Percentiles rank a stretch among this genome's conserved stretches.
Conservation (phyloP, 1,139 yeast genomes). For the Geotrichum carabidarum region DNA sequence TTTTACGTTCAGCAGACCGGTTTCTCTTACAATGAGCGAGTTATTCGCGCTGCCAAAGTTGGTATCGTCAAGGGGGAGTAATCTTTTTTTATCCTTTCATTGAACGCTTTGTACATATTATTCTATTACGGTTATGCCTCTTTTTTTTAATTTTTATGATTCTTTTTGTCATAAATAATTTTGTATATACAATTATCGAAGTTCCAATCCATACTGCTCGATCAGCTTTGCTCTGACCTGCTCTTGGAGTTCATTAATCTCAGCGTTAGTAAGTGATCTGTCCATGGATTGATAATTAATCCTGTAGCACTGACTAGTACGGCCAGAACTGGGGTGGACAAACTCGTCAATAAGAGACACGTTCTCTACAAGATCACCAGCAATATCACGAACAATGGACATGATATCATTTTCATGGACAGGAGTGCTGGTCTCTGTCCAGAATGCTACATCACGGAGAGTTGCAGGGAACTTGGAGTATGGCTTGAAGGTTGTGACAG, state of each 20-base stretch:
- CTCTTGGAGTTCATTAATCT: slow-evolving; percentile 66
- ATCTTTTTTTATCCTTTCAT: not conserved
- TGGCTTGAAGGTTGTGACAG: slow-evolving; percentile 71
- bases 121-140: not conserved
- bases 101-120: slow-evolving; percentile 2
- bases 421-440: slow-evolving; percentile 52
- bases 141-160: slow-evolving; percentile 16
- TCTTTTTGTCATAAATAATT: slow-evolving; percentile 19
- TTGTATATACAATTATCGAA: slow-evolving; percentile 42
- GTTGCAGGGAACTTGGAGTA: slow-evolving; percentile 91
- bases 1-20: slow-evolving; percentile 93
- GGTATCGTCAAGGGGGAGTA: slow-evolving; percentile 68
- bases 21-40: slow-evolving; percentile 78
- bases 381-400: slow-evolving; percentile 79
- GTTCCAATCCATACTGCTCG: slow-evolving; percentile 51
- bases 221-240: slow-evolving; percentile 54
- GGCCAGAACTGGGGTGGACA: slow-evolving; percentile 74
- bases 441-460: slow-evolving; percentile 81
- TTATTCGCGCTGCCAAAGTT: slow-evolving; percentile 93
- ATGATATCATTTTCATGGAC: slow-evolving; percentile 86
- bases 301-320: slow-evolving; percentile 78
- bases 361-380: slow-evolving; percentile 85
- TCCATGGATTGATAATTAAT: slow-evolving; percentile 95
- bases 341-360: slow-evolving; percentile 79
- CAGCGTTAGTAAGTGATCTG: slow-evolving; percentile 75